Base-by-base conservation (phyloP, 495 filamentous ascomycete genomes). In the Xylaria venustula region DNA sequence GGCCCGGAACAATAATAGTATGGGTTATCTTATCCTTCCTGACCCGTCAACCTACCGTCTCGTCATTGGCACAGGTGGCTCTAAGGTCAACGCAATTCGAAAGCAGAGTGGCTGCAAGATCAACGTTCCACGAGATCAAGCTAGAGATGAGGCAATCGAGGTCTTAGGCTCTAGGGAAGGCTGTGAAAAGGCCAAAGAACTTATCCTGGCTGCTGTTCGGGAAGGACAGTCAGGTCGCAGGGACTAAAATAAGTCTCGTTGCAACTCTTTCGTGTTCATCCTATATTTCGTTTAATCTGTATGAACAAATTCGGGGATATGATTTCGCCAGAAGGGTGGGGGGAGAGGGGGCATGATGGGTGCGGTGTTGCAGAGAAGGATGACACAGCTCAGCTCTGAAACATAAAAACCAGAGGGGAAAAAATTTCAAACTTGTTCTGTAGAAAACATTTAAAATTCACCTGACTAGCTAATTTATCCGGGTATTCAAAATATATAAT, bases 71-170 rank as follows among this genome's bases (percentile, higher is more conserved):
- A 88, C 87, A 67, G 89, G 89, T 48, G 95, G 94, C 60, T 88
- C 85, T 71, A 90, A 92, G 72, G 92, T 99, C 75, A 97, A 96
- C 73, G 76, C 82, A 9, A 97, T 99, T 71, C 87, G 95, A 58
- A 91, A 89, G 75, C 85, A 93, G 78, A 97, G 92, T 45, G 91
- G 89, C 28, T 96, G 92, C 79, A 89, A 87, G 71, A 93, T 99
- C 73, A 91, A 89, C 37, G 91, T 98, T 47, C 94, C 94, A 42
- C 85, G 89, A 62, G 88, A 90, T 69, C 87, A 93, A 65, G 83
- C 82, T 40, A 85, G 82, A 66, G 84, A 80, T 7, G 92, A 96
- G 69, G 90, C 93, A 2, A 97, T 98, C 68, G 90, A 96, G 76
- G 87, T 98, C 66, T 76, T 86, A 54, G 94, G 94, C 28, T 83